Evolutionary conservation across 2,329 filamentous ascomycete genomes (phyloP), one percentile per base, ranked within the genome.

Genomic region (Tolypocladium nubicola): DNA sequence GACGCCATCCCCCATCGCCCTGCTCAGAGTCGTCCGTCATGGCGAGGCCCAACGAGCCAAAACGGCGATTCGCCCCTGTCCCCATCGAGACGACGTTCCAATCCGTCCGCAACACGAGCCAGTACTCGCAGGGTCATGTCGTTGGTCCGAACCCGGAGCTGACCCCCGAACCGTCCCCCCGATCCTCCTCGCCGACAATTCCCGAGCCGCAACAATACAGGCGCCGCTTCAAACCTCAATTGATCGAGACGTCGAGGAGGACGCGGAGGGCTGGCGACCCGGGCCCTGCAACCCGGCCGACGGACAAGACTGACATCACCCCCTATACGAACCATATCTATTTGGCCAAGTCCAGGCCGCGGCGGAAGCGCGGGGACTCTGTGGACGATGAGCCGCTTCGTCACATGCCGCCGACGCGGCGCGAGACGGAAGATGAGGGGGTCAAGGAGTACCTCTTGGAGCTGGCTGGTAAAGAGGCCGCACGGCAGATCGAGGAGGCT

Each of bases 171-270:
- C 73, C 77, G 19, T 80, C 78, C 53, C 79, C 79, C 47, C 77
- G 77, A 56, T 76, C 78, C 13, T 72, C 76, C 7, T 77, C 78
- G 2, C 74, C 76, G 53, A 60, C 57, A 30, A 75, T 2, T 70
- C 73, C 49, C 71, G 74, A 64, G 65, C 70, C 62, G 71, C 74
- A 57, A 68, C 76, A 47, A 70, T 75, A 49, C 66, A 74, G 64
- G 35, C 76, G 79, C 61, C 74, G 75, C 59, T 96, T 95, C 69
- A 81, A 86, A 37, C 90, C 90, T 14, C 87, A 93, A 65, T 76
- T 96, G 57, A 86, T 96, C 60, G 90, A 93, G 71, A 92, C 89
- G 3, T 87, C 87, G 4, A 83, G 85, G 64, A 80, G 90, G 56
- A 84, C 85, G 39, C 83, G 87, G 61, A 84, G 84, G 65, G 81